These are phyloP conservation scores for Malassezia caprae DNA, from an alignment of 1,284 basidiomycete genomes.

Conservation along the genomic window DNA sequence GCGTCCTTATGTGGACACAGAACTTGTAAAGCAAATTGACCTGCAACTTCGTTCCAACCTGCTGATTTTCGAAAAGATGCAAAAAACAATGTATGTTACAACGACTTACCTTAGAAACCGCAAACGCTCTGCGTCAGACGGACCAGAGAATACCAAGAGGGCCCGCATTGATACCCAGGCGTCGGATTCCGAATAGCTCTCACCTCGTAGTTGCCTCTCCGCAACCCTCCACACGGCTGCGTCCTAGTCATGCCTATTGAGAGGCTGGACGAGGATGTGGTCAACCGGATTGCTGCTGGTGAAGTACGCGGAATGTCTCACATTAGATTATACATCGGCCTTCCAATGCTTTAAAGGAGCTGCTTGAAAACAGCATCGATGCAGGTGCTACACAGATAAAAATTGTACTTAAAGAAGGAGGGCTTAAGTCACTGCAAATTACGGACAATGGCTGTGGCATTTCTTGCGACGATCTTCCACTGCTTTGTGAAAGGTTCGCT, in stretches of 20 bases:
- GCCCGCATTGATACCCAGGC: conserved; percentile 1
- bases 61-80: neutral
- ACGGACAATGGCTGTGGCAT: conserved; percentile 95
- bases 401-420: conserved; percentile 85
- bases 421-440: conserved; percentile 87
- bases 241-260: conserved; percentile 4
- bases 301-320: conserved; percentile 45
- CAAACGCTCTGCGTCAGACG: conserved; percentile 3
- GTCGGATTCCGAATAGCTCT: conserved; percentile 2
- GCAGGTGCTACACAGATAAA: conserved; percentile 79
- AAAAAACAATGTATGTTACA: neutral
- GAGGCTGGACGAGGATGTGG: conserved; percentile 52
- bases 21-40: conserved; percentile 30
- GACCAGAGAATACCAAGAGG: neutral
- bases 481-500: conserved; percentile 88
- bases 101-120: neutral
- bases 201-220: neutral
- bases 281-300: conserved; percentile 59
- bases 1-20: conserved; percentile 18
- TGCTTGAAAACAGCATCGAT: conserved; percentile 89
- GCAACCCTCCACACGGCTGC: neutral
- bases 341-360: conserved; percentile 88
- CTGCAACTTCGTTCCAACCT: conserved; percentile 7
- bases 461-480: conserved; percentile 62
- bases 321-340: conserved; percentile 77